Evolutionary conservation across 106 monocot species (phyloP).

Genomic region (Triglochin maritima): DNA sequence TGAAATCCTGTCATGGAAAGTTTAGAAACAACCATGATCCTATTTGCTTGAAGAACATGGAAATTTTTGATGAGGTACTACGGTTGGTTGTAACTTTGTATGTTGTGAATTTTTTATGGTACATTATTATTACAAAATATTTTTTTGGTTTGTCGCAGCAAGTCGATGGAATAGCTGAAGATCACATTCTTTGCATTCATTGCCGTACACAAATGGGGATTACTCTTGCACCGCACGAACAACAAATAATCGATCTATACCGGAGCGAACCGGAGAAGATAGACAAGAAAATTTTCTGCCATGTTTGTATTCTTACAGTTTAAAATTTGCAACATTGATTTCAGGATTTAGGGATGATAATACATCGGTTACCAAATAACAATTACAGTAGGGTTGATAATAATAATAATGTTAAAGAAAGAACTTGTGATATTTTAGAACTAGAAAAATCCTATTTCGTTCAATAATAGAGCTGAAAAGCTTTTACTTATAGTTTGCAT

Average conservation of each 20-base stretch:
- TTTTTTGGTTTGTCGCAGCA: constrained; percentile 6
- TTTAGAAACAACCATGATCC: constrained; percentile 33
- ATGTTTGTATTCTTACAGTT: constrained; percentile 12
- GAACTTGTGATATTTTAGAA: no score
- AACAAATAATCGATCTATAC: constrained; percentile 11
- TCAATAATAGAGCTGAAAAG: no score
- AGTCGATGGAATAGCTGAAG: constrained; percentile 13
- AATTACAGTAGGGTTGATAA: no score
- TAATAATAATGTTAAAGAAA: no score
- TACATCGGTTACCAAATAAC: no score
- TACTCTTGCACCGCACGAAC: constrained; percentile 8
- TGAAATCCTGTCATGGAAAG: constrained; percentile 21
- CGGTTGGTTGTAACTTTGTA: not conserved
- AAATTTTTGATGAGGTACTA: constrained; percentile 23
- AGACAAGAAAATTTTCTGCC: constrained; percentile 19
- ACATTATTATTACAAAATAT: not conserved
- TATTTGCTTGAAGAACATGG: constrained; percentile 26
- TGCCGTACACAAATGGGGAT: constrained; percentile 24
- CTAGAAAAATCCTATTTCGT: no score
- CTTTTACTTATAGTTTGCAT: no score
- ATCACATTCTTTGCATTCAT: constrained; percentile 31
- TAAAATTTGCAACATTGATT: not conserved
- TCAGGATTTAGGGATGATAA: no score
- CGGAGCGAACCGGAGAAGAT: constrained; percentile 6
- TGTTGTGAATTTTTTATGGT: no score